phyloP scores from a whole-genome alignment of 2,329 filamentous ascomycete species.

The Ceratocystis smalleyi region DNA sequence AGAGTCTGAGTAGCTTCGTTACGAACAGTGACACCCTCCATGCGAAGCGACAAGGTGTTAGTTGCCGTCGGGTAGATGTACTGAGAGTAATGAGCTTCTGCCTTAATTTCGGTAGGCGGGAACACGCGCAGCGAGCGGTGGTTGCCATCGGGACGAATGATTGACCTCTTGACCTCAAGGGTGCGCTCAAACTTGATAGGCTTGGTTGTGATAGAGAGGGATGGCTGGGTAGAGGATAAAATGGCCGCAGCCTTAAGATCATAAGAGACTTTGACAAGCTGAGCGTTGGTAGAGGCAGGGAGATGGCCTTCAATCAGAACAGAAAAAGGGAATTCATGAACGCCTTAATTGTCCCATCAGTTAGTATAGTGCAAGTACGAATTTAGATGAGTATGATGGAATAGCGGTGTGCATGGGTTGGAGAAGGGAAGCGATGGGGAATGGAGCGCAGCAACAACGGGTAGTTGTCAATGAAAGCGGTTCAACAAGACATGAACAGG shows the following conservation, averaged over 20 bases:
- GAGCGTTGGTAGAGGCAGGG: slow-evolving; percentile 66
- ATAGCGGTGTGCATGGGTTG: neutral
- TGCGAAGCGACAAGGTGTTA: slow-evolving; percentile 62
- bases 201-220: slow-evolving; percentile 25
- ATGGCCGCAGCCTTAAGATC: slow-evolving; percentile 54
- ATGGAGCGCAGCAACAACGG: neutral
- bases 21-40: slow-evolving; percentile 67
- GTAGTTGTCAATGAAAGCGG: neutral
- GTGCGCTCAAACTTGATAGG: slow-evolving; percentile 48
- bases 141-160: slow-evolving; percentile 57
- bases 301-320: slow-evolving; percentile 70
- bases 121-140: slow-evolving; percentile 90
- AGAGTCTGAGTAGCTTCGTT: slow-evolving; percentile 57
- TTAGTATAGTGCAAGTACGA: slow-evolving; percentile 19
- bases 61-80: slow-evolving; percentile 75
- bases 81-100: slow-evolving; percentile 64
- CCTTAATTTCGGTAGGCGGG: slow-evolving; percentile 85
- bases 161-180: slow-evolving; percentile 62
- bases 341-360: slow-evolving; percentile 29
- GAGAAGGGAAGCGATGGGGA: neutral
- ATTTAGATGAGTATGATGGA: slow-evolving; percentile 8
- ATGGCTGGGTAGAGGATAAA: slow-evolving; percentile 41
- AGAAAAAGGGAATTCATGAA: slow-evolving; percentile 75
- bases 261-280: slow-evolving; percentile 61
- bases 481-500: no score